These are phyloP conservation scores for Pleurotus salmoneostramineus DNA, from an alignment of 768 basidiomycete species.

Conservation along the genomic window DNA sequence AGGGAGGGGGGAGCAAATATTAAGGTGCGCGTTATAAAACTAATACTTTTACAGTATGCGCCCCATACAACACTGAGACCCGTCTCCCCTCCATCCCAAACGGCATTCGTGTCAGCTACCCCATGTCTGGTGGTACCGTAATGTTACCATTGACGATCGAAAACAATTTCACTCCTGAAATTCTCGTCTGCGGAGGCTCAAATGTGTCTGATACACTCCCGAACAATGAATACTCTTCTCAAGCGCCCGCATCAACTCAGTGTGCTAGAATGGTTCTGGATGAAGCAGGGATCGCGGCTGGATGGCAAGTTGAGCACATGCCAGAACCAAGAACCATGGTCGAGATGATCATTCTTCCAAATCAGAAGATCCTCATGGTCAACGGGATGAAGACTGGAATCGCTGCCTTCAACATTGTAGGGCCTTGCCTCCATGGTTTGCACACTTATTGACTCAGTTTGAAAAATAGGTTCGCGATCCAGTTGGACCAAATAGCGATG, in stretches of 20 bases:
- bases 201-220: slow-evolving; percentile 25
- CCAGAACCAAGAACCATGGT: slow-evolving; percentile 33
- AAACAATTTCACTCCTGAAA: slow-evolving; percentile 36
- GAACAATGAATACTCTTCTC: slow-evolving; percentile 24
- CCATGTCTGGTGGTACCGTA: slow-evolving; percentile 31
- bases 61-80: slow-evolving; percentile 32
- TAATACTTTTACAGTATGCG: too few species aligned
- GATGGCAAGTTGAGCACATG: slow-evolving; percentile 44
- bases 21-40: too few species aligned
- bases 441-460: too few species aligned
- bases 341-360: slow-evolving; percentile 32
- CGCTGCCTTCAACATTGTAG: slow-evolving; percentile 29
- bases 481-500: slow-evolving; percentile 29
- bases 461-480: slow-evolving; percentile 20
- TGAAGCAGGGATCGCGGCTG: slow-evolving; percentile 33
- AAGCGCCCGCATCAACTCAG: slow-evolving; percentile 37
- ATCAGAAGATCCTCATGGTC: slow-evolving; percentile 36
- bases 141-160: slow-evolving; percentile 33
- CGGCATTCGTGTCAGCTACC: slow-evolving; percentile 36
- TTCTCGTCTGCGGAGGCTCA: slow-evolving; percentile 44
- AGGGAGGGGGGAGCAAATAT: too few species aligned
- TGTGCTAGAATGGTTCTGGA: slow-evolving; percentile 39
- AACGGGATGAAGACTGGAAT: slow-evolving; percentile 40
- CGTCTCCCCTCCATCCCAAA: slow-evolving; percentile 39
- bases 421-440: slow-evolving; percentile 1